A percentile compares a stretch with the other conserved stretches of the same genome.
phyloP scores from a whole-genome alignment of 2,329 filamentous ascomycete species.

The Aspergillus costaricaensis region DNA sequence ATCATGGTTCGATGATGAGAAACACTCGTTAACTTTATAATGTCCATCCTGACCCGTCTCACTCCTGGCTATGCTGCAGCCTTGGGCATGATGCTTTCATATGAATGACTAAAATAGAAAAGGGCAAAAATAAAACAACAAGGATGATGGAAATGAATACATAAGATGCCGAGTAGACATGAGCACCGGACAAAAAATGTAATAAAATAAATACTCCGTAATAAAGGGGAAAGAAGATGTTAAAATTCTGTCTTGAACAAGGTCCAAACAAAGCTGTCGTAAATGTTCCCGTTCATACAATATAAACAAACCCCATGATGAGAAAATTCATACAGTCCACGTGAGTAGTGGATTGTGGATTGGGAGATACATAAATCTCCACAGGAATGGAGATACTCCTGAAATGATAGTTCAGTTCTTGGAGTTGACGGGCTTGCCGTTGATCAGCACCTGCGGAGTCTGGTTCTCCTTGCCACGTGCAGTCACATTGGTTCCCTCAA shows the following conservation, averaged over 20 bases:
- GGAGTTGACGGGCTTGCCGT: slow-evolving; percentile 38
- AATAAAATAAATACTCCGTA: background rate
- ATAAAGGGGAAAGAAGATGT: background rate
- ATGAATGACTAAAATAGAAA: background rate
- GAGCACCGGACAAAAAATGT: background rate
- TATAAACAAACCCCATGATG: background rate
- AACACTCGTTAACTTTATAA: background rate
- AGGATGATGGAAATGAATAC: background rate
- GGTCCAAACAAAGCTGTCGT: background rate
- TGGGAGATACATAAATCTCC: background rate
- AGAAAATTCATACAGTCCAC: background rate
- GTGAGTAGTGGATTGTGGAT: background rate
- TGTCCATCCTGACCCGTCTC: background rate
- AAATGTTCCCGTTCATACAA: slow-evolving; percentile 4
- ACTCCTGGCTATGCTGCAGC: background rate
- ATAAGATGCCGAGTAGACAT: background rate
- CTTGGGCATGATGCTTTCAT: background rate
- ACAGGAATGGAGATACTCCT: background rate
- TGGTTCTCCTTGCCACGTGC: slow-evolving; percentile 35
- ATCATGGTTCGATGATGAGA: background rate
- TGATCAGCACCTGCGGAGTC: slow-evolving; percentile 40
- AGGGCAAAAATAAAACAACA: background rate
- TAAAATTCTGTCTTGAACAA: background rate
- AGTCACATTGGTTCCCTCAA: slow-evolving; percentile 23
- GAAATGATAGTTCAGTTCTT: background rate